phyloP scores from a whole-genome alignment of 768 basidiomycete species.

The Fomitopsis pulvina region DNA sequence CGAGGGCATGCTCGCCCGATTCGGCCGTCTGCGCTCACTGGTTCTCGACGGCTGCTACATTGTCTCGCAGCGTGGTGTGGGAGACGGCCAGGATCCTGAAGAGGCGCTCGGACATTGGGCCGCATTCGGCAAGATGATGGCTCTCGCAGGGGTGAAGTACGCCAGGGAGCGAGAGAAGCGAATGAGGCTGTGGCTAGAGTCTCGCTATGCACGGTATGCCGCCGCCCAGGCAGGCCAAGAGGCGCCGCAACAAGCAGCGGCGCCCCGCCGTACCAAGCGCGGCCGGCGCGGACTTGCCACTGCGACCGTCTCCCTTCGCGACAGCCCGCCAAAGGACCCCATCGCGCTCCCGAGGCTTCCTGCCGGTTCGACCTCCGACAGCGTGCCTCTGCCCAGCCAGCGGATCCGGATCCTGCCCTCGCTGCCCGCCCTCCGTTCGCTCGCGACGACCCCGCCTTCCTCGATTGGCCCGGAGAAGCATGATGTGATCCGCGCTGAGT shows the following conservation, averaged over 20 bases:
- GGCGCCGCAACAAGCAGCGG: neutral
- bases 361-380: neutral
- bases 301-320: constrained; percentile 51
- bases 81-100: constrained; percentile 38
- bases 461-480: constrained; percentile 28
- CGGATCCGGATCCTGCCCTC: constrained; percentile 56
- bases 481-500: constrained; percentile 39
- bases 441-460: constrained; percentile 35
- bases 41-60: constrained; percentile 59
- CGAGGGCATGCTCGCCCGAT: constrained; percentile 44
- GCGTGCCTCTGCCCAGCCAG: constrained; percentile 12
- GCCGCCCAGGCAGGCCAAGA: neutral
- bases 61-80: constrained; percentile 14
- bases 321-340: constrained; percentile 5
- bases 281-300: constrained; percentile 62
- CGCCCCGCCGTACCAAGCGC: constrained; percentile 9
- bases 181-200: constrained; percentile 45
- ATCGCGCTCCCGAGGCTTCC: neutral
- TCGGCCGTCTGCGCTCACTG: constrained; percentile 51
- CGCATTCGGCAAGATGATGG: constrained; percentile 54
- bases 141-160: constrained; percentile 51
- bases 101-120: constrained; percentile 50
- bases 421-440: constrained; percentile 38
- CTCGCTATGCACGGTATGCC: constrained; percentile 1
- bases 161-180: constrained; percentile 64